These are phyloP conservation scores for Hysterium pulicare DNA, from an alignment of 2,329 filamentous ascomycete species.

Conservation along the genomic window DNA sequence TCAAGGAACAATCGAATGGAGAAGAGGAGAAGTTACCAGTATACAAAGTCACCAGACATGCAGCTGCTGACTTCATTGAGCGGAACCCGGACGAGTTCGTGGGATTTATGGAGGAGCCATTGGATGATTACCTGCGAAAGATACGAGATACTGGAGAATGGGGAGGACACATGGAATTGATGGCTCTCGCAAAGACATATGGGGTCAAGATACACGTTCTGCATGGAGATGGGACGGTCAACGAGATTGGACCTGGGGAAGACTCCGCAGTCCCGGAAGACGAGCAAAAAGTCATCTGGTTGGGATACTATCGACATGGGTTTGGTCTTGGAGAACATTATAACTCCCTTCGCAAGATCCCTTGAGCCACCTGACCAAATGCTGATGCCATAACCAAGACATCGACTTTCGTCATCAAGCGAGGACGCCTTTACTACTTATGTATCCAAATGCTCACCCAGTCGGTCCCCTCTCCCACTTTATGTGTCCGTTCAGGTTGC, in stretches of 20 bases:
- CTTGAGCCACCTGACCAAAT: slow-evolving; percentile 24
- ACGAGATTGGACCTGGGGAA: slow-evolving; percentile 63
- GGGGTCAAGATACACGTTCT: slow-evolving; percentile 78
- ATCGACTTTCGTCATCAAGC: neutral
- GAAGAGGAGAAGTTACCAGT: slow-evolving; percentile 15
- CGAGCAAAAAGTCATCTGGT: slow-evolving; percentile 66
- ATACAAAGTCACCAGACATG: slow-evolving; percentile 67
- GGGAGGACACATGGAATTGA: slow-evolving; percentile 89
- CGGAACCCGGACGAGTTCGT: slow-evolving; percentile 75
- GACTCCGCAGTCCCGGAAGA: slow-evolving; percentile 38
- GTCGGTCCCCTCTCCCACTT: slow-evolving; percentile 47
- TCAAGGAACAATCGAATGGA: slow-evolving; percentile 5
- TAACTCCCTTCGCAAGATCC: slow-evolving; percentile 66
- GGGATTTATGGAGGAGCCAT: slow-evolving; percentile 79
- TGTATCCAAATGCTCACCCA: slow-evolving; percentile 50
- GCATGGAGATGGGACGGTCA: slow-evolving; percentile 74
- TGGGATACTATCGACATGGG: slow-evolving; percentile 92
- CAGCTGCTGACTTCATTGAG: slow-evolving; percentile 74
- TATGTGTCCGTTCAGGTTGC: slow-evolving; percentile 55
- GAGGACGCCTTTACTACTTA: slow-evolving; percentile 11
- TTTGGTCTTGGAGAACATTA: slow-evolving; percentile 97
- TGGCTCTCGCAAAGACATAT: slow-evolving; percentile 79
- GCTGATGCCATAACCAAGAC: no score
- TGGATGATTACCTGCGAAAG: slow-evolving; percentile 69
- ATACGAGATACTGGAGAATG: slow-evolving; percentile 89